These are phyloP conservation scores for Moniliella sp. DNA, from an alignment of 1,284 basidiomycete species.

Conservation along the genomic window DNA sequence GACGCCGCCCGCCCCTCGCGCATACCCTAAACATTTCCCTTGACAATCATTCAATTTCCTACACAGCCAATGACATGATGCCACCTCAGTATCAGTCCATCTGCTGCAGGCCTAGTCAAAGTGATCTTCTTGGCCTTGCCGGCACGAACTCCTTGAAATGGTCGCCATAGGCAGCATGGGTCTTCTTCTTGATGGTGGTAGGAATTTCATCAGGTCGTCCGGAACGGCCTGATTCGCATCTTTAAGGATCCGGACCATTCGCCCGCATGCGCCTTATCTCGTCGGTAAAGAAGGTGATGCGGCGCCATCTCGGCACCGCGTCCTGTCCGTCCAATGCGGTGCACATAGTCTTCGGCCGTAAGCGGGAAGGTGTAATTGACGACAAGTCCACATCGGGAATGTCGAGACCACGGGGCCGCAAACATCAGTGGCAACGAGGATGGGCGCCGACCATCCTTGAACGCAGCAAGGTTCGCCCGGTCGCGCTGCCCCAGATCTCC, in stretches of 20 bases:
- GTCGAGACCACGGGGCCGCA: conserved; percentile 84
- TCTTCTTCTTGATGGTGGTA: conserved; percentile 71
- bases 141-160: conserved; percentile 39
- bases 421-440: conserved; percentile 85
- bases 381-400: conserved; percentile 74
- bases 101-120: conserved; percentile 20
- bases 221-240: conserved; percentile 58
- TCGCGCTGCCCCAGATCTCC: conserved; percentile 76
- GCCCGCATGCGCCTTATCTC: conserved; percentile 54
- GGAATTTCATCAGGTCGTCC: conserved; percentile 66
- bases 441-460: conserved; percentile 62
- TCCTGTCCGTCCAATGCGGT: conserved; percentile 86
- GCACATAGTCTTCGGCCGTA: conserved; percentile 58
- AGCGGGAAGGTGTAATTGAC: conserved; percentile 74
- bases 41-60: too few relatives aligned
- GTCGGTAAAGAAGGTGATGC: conserved; percentile 69
- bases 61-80: too few relatives aligned
- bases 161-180: conserved; percentile 45
- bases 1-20: too few relatives aligned
- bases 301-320: conserved; percentile 75
- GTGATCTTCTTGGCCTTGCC: conserved; percentile 47
- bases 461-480: conserved; percentile 63
- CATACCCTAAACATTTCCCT: too few relatives aligned
- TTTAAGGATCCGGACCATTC: conserved; percentile 68
- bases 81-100: too few relatives aligned